Base-by-base conservation (phyloP, 805 yeast genomes). In the Aciculoconidium aculeatum region DNA sequence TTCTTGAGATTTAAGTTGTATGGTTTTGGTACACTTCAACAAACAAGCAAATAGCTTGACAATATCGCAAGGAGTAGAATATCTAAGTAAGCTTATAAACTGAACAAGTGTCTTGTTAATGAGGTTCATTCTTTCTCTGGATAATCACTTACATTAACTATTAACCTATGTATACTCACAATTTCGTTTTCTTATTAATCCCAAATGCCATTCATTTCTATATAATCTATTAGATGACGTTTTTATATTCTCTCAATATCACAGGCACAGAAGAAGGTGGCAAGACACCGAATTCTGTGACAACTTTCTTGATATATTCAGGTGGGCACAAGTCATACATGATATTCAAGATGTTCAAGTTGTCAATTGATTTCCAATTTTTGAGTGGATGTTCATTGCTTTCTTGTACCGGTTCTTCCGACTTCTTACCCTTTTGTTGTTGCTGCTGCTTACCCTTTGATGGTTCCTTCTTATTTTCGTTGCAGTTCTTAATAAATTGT, bases 201-300 rank as follows among this genome's bases (percentile, higher is more conserved):
- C n/a, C n/a, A n/a, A n/a, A n/a, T n/a, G n/a, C n/a, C n/a, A n/a
- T n/a, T n/a, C n/a, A n/a, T n/a, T n/a, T n/a, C n/a, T n/a, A n/a
- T 21, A 7, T 13, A n/a, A 21, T 24, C 4, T 41, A n/a, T 21
- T 26, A 31, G 17, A 31, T 21, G 22, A 31, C 34, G 41, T 55
- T 60, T 56, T 86, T 85, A 57, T 90, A 92, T 57, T 92, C 98
- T 59, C 97, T 75, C 45, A 92, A 65, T 37, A 92, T 85, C 27
- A 92, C 97, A 15, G 98, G 98, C 34, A 92, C 97, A 2, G 97
- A 86, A n/a, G 94, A 82, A 23, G 98, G 95, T 7, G 98, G 98
- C 42, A 92, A 68, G 3, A 95, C 85, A 16, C 98, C 98, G 40
- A 90, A 76, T 55, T 92, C 98, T 2, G 97, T 92, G 31, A 92